Conservation (phyloP, 2,329 filamentous ascomycete species). For the Botryotinia calthae region DNA sequence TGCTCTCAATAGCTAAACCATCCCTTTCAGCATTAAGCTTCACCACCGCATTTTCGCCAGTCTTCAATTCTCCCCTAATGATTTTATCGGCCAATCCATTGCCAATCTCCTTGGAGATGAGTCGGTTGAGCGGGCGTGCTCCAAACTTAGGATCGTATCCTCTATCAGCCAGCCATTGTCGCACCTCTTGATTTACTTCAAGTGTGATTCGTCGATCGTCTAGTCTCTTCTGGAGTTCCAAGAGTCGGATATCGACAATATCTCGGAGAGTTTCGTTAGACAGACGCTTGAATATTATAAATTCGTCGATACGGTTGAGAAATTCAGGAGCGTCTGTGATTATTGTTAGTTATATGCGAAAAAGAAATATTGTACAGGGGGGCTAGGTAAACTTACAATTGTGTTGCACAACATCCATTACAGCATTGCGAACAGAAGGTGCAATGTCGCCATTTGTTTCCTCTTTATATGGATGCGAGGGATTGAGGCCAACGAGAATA, state of each 20-base stretch:
- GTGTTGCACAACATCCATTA: slow-evolving; percentile 81
- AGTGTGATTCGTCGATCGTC: slow-evolving; percentile 83
- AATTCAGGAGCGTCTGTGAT: slow-evolving; percentile 76
- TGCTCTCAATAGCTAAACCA: slow-evolving; percentile 51
- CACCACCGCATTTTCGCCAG: slow-evolving; percentile 71
- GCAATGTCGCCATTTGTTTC: slow-evolving; percentile 67
- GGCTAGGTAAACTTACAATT: slow-evolving; percentile 46
- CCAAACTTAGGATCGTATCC: slow-evolving; percentile 93
- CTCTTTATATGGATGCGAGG: slow-evolving; percentile 61
- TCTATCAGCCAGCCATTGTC: slow-evolving; percentile 81
- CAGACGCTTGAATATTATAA: slow-evolving; percentile 91
- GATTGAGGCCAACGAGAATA: slow-evolving; percentile 77
- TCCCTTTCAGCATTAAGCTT: slow-evolving; percentile 61
- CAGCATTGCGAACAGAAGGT: slow-evolving; percentile 68
- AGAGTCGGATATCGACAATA: slow-evolving; percentile 89
- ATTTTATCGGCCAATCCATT: slow-evolving; percentile 89
- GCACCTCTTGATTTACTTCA: slow-evolving; percentile 66
- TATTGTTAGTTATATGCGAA: slow-evolving; percentile 5
- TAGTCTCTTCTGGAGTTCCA: slow-evolving; percentile 77
- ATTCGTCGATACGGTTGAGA: slow-evolving; percentile 93
- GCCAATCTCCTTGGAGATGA: slow-evolving; percentile 86
- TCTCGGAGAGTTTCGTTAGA: slow-evolving; percentile 75
- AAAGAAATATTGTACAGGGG: neutral
- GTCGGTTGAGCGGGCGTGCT: slow-evolving; percentile 82
- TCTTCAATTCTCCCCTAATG: slow-evolving; percentile 77